These are phyloP conservation scores for Erysimum cheiranthoides DNA, from an alignment of 345 rosid species.

Conservation along the genomic window DNA sequence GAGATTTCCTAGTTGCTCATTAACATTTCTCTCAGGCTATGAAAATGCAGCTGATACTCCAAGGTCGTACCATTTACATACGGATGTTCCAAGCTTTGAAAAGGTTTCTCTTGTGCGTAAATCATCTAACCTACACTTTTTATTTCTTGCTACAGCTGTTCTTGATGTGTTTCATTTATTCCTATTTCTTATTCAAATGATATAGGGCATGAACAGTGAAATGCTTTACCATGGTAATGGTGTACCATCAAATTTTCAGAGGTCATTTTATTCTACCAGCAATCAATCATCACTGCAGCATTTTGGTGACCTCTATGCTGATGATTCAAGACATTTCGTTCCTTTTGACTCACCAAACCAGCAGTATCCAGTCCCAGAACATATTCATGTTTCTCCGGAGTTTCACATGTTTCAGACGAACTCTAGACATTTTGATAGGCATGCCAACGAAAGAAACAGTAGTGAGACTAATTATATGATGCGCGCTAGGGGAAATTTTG, in stretches of 20 bases:
- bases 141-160: not conserved
- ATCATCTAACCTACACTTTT: conserved; percentile 29
- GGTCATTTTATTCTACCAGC: conserved; percentile 39
- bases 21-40: conserved; percentile 46
- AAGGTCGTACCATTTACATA: conserved; percentile 45
- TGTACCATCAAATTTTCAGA: conserved; percentile 45
- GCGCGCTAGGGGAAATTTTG: conserved; percentile 40
- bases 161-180: conserved; percentile 24
- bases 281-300: conserved; percentile 37
- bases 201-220: conserved; percentile 50
- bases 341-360: conserved; percentile 45
- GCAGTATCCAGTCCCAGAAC: conserved; percentile 47
- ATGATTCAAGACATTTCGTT: conserved; percentile 43
- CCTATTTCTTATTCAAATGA: conserved; percentile 16
- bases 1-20: conserved; percentile 19
- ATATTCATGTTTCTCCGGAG: conserved; percentile 40
- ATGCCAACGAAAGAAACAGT: conserved; percentile 44
- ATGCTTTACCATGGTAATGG: conserved; percentile 49
- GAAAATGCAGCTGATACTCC: conserved; percentile 51
- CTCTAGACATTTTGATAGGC: conserved; percentile 46
- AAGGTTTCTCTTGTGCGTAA: conserved; percentile 53
- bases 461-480: conserved; percentile 44
- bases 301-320: conserved; percentile 47
- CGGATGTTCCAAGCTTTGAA: conserved; percentile 48
- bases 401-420: conserved; percentile 46